Percentiles rank a stretch among this genome's conserved stretches.
phyloP scores from a whole-genome alignment of 169 alveolate genomes.

The Amoebophrya sp. region DNA sequence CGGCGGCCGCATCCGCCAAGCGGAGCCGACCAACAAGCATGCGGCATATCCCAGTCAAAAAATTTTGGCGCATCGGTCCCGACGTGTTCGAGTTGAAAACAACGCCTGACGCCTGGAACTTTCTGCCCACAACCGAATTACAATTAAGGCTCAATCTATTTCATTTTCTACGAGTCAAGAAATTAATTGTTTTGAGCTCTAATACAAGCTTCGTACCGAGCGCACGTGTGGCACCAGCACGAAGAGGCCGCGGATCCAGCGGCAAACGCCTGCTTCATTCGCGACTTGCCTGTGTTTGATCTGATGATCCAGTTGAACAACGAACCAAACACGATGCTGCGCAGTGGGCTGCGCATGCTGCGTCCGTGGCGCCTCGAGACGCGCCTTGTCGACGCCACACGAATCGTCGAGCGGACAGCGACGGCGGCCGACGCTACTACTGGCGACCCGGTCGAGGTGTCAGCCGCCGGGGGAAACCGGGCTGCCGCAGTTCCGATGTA shows the following conservation, averaged over 20 bases:
- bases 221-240: neutral
- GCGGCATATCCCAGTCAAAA: neutral
- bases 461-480: no score
- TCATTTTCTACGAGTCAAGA: no score
- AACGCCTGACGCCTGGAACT: neutral
- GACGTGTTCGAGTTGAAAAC: neutral
- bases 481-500: no score
- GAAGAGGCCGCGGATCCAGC: neutral
- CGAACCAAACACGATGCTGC: neutral
- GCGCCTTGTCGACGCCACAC: neutral
- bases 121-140: no score
- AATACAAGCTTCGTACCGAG: no score
- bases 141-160: no score
- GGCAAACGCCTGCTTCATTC: neutral
- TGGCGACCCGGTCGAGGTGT: no score
- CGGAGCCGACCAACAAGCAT: no score
- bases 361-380: constrained; percentile 1
- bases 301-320: neutral
- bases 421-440: no score
- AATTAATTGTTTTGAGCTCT: no score
- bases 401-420: neutral
- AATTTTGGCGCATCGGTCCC: neutral
- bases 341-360: neutral
- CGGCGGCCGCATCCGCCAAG: no score
- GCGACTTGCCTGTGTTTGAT: neutral